These are phyloP conservation scores for Sphaerostilbella broomeana DNA, from an alignment of 2,329 filamentous ascomycete species.

Conservation along the genomic window DNA sequence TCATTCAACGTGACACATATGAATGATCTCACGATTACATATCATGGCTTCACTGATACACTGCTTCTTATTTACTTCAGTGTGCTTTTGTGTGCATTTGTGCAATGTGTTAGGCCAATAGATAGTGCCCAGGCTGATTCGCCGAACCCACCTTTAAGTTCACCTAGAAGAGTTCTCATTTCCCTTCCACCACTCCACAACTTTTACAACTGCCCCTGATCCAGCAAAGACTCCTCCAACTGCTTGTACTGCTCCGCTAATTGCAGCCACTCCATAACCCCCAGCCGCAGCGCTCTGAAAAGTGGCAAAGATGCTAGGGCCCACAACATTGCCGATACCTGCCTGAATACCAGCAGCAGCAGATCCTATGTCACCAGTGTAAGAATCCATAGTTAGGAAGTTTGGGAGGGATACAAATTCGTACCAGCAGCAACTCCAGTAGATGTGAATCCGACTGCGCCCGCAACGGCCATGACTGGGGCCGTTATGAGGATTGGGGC, in stretches of 20 bases:
- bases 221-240: constrained; percentile 9
- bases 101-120: too few relatives aligned
- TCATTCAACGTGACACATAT: too few relatives aligned
- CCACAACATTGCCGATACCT: constrained; percentile 23
- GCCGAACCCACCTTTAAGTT: too few relatives aligned
- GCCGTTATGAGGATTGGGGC: constrained; percentile 10
- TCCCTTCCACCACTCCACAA: background rate
- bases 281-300: constrained; percentile 27
- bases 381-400: background rate
- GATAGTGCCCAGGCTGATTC: too few relatives aligned
- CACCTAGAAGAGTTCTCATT: too few relatives aligned
- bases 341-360: constrained; percentile 22
- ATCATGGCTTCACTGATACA: too few relatives aligned
- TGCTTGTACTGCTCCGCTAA: constrained; percentile 17
- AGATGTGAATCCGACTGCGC: constrained; percentile 17
- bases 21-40: too few relatives aligned
- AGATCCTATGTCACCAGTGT: constrained; percentile 16
- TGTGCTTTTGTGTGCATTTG: too few relatives aligned
- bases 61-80: too few relatives aligned
- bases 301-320: constrained; percentile 21
- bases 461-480: constrained; percentile 15
- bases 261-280: constrained; percentile 21
- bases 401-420: background rate
- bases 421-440: constrained; percentile 17
- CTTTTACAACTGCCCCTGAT: background rate